Evolutionary conservation across 495 filamentous ascomycete genomes (phyloP).

Genomic region (Filosporella fistucella): DNA sequence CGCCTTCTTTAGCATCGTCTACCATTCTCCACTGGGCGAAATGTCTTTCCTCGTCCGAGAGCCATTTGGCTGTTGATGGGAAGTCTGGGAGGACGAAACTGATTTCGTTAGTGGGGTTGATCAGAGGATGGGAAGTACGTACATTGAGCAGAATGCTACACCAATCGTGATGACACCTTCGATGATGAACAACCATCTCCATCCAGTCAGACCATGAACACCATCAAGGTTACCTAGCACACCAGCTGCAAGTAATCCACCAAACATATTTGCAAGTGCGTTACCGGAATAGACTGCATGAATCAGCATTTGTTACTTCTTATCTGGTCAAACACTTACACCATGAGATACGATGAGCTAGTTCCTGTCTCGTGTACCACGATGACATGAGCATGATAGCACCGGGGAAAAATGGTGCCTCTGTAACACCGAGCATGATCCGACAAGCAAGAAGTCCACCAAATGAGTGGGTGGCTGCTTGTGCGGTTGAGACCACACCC

Average conservation of each 20-base stretch:
- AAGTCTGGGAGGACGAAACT: slow-evolving; percentile 25
- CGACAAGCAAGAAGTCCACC: slow-evolving; percentile 48
- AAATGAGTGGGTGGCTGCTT: slow-evolving; percentile 39
- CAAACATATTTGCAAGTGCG: slow-evolving; percentile 52
- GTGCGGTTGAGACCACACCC: slow-evolving; percentile 45
- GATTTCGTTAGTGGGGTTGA: slow-evolving; percentile 20
- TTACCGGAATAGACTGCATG: slow-evolving; percentile 45
- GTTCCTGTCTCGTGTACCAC: slow-evolving; percentile 34
- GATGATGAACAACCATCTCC: slow-evolving; percentile 41
- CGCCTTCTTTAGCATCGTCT: background rate
- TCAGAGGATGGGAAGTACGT: too few species aligned
- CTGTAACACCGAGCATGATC: slow-evolving; percentile 54
- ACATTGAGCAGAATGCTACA: slow-evolving; percentile 15
- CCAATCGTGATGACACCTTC: slow-evolving; percentile 31
- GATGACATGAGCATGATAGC: slow-evolving; percentile 44
- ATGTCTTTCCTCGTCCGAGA: slow-evolving; percentile 17
- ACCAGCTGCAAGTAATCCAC: slow-evolving; percentile 52
- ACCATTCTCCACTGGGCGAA: slow-evolving; percentile 7
- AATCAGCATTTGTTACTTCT: background rate
- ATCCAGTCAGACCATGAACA: slow-evolving; percentile 40
- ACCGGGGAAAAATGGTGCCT: slow-evolving; percentile 39
- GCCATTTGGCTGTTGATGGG: slow-evolving; percentile 22
- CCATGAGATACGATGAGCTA: slow-evolving; percentile 44
- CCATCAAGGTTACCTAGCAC: slow-evolving; percentile 42
- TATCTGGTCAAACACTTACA: slow-evolving; percentile 17